A percentile compares a stretch with the other conserved stretches of the same genome.
Evolutionary conservation across 352 stramenopile genomes (phyloP).

Genomic region (Blastocystis hominis): DNA sequence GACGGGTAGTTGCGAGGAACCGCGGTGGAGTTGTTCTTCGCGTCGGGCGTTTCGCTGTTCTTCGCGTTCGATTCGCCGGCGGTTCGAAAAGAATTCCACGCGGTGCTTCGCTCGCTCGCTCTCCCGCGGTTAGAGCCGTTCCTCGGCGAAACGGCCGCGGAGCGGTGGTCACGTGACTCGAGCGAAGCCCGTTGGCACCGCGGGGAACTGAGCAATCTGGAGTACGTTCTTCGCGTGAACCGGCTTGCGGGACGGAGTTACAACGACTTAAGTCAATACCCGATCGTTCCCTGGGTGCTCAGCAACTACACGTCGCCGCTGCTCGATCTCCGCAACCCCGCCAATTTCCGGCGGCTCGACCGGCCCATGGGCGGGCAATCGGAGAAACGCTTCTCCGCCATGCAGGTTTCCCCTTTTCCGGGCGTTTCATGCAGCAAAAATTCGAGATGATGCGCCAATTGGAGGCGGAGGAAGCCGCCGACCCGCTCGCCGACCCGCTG

Average conservation of each 20-base stretch:
- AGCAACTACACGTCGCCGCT: conserved; percentile 72
- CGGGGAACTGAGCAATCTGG: conserved; percentile 86
- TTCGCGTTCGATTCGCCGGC: conserved; percentile 1
- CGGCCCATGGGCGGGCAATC: conserved; percentile 86
- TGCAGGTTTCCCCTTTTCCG: conserved; percentile 62
- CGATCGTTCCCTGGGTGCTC: conserved; percentile 88
- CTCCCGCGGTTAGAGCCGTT: neutral
- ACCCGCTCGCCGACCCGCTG: conserved; percentile 74
- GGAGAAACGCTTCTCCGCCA: conserved; percentile 72
- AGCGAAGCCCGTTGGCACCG: conserved; percentile 68
- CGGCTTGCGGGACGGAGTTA: conserved; percentile 76
- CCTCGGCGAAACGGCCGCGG: conserved; percentile 3
- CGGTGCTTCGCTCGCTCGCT: neutral
- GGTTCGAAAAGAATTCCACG: neutral
- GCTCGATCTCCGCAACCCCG: conserved; percentile 71
- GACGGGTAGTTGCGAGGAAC: neutral
- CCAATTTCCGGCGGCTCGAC: conserved; percentile 80
- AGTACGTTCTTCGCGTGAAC: conserved; percentile 95
- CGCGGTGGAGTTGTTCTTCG: conserved; percentile 60
- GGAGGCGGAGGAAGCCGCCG: conserved; percentile 60
- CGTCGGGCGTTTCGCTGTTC: conserved; percentile 4
- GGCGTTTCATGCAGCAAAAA: conserved; percentile 41
- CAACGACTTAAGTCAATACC: conserved; percentile 80
- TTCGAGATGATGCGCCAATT: conserved; percentile 61
- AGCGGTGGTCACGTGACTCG: conserved; percentile 1